Percentiles rank a stretch among this genome's conserved stretches.
phyloP scores from a whole-genome alignment of 83 land plant genomes.

The Picea abies region DNA sequence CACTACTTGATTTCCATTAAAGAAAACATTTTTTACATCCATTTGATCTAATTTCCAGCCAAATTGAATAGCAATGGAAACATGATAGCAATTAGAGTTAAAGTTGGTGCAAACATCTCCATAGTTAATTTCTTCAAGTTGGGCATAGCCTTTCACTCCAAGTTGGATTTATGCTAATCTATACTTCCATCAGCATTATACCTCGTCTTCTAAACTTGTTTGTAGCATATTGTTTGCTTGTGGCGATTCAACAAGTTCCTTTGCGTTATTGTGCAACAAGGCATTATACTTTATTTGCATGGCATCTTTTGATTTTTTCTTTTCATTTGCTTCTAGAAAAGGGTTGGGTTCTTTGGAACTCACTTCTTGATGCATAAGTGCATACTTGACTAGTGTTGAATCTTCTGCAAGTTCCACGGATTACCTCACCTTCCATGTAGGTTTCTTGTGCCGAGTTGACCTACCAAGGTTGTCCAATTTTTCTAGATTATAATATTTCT shows the following conservation, averaged over 20 bases:
- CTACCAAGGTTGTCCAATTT: too few relatives aligned
- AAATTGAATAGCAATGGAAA: not conserved
- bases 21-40: not conserved
- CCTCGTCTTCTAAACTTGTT: slow-evolving; percentile 14
- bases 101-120: not conserved
- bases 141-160: not conserved
- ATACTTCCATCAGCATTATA: not conserved
- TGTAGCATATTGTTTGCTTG: not conserved
- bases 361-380: too few relatives aligned
- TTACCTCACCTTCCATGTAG: too few relatives aligned
- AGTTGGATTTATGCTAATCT: not conserved
- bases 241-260: slow-evolving; percentile 5
- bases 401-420: too few relatives aligned
- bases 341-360: too few relatives aligned
- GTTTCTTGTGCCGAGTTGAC: too few relatives aligned
- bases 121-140: not conserved
- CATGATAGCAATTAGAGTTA: not conserved
- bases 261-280: not conserved
- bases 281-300: slow-evolving; percentile 25
- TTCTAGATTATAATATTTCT: too few relatives aligned
- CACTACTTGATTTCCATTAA: not conserved
- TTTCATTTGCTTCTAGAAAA: not conserved
- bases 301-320: not conserved
- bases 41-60: not conserved
- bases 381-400: too few relatives aligned